phyloP scores from a whole-genome alignment of 225 moss, liverwort and hornwort genomes.

The Polytrichum commune region DNA sequence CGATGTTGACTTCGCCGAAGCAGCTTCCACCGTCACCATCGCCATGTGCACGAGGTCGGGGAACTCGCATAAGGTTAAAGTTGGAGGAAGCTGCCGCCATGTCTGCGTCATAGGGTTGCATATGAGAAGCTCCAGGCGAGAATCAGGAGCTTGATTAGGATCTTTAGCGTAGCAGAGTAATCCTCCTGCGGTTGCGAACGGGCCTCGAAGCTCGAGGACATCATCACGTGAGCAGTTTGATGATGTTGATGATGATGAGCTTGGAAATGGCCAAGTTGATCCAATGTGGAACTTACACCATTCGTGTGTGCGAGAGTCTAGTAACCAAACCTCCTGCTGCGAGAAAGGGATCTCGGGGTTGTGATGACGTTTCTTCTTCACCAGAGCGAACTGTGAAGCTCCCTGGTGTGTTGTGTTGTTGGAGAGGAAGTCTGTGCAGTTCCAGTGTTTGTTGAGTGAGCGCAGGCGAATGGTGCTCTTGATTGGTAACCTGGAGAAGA shows the following conservation, averaged over 20 bases:
- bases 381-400: conserved; percentile 24
- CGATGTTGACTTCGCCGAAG: neutral
- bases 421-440: conserved; percentile 24
- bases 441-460: conserved; percentile 37
- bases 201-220: conserved; percentile 17
- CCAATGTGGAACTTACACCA: conserved; percentile 49
- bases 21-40: neutral
- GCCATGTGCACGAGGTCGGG: conserved; percentile 39
- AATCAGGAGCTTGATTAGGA: conserved; percentile 10
- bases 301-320: conserved; percentile 38
- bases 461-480: conserved; percentile 32
- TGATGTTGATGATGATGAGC: no score
- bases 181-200: conserved; percentile 39
- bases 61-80: conserved; percentile 14
- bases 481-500: conserved; percentile 35
- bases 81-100: conserved; percentile 35
- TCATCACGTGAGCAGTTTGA: no score
- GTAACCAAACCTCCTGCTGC: conserved; percentile 39
- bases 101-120: conserved; percentile 33
- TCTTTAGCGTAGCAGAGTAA: conserved; percentile 45
- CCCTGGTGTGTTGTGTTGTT: neutral
- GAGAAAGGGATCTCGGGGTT: conserved; percentile 9
- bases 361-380: conserved; percentile 8
- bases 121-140: conserved; percentile 28
- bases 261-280: conserved; percentile 1